Evolutionary conservation across 2,329 filamentous ascomycete species (phyloP).

Genomic region (Aspergillus pseudotamarii): DNA sequence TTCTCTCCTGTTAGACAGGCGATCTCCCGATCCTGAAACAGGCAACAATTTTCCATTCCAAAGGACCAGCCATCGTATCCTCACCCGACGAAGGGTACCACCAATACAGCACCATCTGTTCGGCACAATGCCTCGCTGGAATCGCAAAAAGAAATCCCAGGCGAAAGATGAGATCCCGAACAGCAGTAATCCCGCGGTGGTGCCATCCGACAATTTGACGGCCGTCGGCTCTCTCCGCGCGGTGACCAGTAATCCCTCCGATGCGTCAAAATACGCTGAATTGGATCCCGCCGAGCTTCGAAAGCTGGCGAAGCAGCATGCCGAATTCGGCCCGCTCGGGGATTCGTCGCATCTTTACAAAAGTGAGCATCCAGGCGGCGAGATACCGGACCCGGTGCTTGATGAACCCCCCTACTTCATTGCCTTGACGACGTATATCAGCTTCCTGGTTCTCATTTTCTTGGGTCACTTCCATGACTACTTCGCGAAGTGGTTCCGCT

Average conservation of each 20-base stretch:
- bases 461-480: constrained; percentile 93
- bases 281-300: constrained; percentile 66
- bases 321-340: constrained; percentile 83
- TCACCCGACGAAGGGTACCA: neutral
- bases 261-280: constrained; percentile 7
- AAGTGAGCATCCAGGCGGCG: constrained; percentile 77
- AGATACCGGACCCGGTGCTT: constrained; percentile 76
- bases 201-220: constrained; percentile 8
- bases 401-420: constrained; percentile 95
- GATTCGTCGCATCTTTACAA: constrained; percentile 79
- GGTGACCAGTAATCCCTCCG: constrained; percentile 17
- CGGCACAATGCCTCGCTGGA: constrained; percentile 26
- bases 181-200: constrained; percentile 5
- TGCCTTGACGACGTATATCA: constrained; percentile 92
- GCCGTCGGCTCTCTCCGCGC: constrained; percentile 21
- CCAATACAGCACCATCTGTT: neutral
- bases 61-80: neutral
- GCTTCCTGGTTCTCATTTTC: constrained; percentile 88
- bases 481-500: constrained; percentile 87
- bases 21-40: neutral
- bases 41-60: neutral
- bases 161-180: constrained; percentile 15
- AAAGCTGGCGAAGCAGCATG: constrained; percentile 71
- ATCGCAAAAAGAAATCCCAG: constrained; percentile 21
- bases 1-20: neutral